Base-by-base conservation (phyloP, 139 green algal species). In the Ettlia oleoabundans region DNA sequence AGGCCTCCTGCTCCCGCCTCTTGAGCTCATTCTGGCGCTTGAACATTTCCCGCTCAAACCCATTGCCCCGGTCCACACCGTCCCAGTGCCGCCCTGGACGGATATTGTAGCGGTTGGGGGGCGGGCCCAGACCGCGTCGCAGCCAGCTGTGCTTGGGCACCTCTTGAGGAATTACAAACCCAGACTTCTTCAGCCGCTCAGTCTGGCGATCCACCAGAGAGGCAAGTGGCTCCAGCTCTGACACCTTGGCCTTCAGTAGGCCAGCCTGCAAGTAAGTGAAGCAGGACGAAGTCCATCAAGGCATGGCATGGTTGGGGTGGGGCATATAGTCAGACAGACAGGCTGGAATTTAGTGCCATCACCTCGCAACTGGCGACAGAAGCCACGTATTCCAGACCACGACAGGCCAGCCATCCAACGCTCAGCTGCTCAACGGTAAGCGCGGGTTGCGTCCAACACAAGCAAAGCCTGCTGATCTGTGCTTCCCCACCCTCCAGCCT, bases 1-100 rank as follows among this genome's bases (percentile, higher is more conserved):
- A 71, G 8, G 93, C 93, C 76, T 95, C 89, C 63, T 87, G 71
- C 52, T 93, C 88, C 32, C 83, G 65, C 37, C 82, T 68, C 42
- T 62, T 69, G 21, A 84, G 76, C 70, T 90, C 76, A 64, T 90
- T 94, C 83, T 91, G 68, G 58, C 78, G 74, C 78, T 90, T 92
- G 80, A 96, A 95, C 84, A 95, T 90, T 26, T 95, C 85, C 53
- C 68, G 79, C 90, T 98, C 96, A 88, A 98, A 98, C 35, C 96
- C 96, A 64, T 92, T 99, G 83, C 86, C 94, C 47, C 97, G 92
- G 89, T 99, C 93, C 30, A 98, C 96, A 0, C 97, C 97, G 76
- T 99, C 97, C 97, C 97, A 99, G 89, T 99, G 96, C 2, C 96
- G 90, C 6, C 97, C 97, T 0, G 97, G 97, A 9, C 84, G 78